Conservation (phyloP, 179 eudicot genomes). For the Spinacia oleracea region DNA sequence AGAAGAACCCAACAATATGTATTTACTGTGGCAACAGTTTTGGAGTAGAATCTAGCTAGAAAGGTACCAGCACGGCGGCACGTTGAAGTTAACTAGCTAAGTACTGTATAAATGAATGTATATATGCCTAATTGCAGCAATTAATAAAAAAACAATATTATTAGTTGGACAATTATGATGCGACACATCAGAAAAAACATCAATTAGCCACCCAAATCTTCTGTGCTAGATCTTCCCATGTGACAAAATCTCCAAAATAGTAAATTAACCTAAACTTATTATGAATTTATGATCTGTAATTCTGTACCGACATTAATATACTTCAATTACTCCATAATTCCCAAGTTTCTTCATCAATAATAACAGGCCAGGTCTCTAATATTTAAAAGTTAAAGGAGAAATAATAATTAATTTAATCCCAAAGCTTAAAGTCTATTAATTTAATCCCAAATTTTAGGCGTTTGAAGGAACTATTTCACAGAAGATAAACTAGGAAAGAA, state of each 20-base stretch:
- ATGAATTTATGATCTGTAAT: neutral
- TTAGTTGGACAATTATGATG: neutral
- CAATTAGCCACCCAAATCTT: conserved; percentile 27
- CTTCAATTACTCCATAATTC: neutral
- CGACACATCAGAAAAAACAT: neutral
- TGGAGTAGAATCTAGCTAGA: neutral
- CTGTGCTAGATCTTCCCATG: conserved; percentile 31
- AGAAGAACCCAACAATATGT: neutral
- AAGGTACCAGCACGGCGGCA: neutral
- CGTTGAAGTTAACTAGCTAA: neutral
- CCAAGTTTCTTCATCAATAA: neutral
- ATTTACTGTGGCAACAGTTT: neutral
- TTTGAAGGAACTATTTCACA: too few species aligned
- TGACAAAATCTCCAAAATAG: conserved; percentile 17
- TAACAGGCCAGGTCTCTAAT: neutral
- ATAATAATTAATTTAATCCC: neutral
- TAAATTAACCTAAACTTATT: neutral
- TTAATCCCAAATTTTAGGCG: neutral
- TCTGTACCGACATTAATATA: conserved; percentile 2
- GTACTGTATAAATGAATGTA: too few species aligned
- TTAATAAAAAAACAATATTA: neutral
- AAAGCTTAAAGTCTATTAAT: neutral
- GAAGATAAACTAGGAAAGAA: neutral
- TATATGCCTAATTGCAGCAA: neutral
- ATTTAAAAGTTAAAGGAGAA: too few species aligned